These are phyloP conservation scores for Graphium sp. DNA, from an alignment of 2,329 filamentous ascomycete species.

Conservation along the genomic window DNA sequence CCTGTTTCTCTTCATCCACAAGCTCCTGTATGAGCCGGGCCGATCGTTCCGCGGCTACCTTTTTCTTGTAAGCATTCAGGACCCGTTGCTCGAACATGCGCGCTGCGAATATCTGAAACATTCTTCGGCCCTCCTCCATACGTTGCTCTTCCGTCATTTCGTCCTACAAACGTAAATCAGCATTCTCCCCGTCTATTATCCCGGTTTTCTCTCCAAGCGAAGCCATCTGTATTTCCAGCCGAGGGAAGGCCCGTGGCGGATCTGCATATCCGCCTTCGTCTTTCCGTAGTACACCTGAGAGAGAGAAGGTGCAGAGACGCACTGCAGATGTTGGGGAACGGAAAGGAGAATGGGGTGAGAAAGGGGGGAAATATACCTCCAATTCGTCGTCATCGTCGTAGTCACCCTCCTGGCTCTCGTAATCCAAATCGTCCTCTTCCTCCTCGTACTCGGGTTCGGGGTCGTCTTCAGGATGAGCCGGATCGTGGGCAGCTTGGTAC, in stretches of 20 bases:
- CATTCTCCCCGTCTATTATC: no score
- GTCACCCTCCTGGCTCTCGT: conserved; percentile 37
- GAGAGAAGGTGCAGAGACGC: no score
- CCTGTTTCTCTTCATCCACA: conserved; percentile 64
- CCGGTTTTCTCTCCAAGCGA: no score
- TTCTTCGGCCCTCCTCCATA: conserved; percentile 94
- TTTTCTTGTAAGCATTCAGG: conserved; percentile 91
- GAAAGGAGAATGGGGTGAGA: no score
- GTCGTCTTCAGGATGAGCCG: conserved; percentile 63
- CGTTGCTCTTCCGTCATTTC: conserved; percentile 95
- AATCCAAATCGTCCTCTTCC: conserved; percentile 41
- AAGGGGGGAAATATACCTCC: conserved; percentile 22
- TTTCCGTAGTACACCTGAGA: no score
- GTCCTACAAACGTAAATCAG: no score
- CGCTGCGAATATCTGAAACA: conserved; percentile 99
- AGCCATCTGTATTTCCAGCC: no score
- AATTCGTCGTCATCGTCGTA: conserved; percentile 68
- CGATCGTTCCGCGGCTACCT: conserved; percentile 85
- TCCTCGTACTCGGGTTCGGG: conserved; percentile 41
- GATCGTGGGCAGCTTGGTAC: conserved; percentile 45
- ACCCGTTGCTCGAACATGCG: conserved; percentile 99
- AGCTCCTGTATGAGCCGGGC: conserved; percentile 81
- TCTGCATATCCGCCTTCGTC: no score
- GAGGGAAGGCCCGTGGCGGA: no score
- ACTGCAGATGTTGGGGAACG: no score